Evolutionary conservation across 176 grass and related monocot genomes (phyloP), one percentile per base, ranked within the genome.

Genomic region (Eleusine coracana): DNA sequence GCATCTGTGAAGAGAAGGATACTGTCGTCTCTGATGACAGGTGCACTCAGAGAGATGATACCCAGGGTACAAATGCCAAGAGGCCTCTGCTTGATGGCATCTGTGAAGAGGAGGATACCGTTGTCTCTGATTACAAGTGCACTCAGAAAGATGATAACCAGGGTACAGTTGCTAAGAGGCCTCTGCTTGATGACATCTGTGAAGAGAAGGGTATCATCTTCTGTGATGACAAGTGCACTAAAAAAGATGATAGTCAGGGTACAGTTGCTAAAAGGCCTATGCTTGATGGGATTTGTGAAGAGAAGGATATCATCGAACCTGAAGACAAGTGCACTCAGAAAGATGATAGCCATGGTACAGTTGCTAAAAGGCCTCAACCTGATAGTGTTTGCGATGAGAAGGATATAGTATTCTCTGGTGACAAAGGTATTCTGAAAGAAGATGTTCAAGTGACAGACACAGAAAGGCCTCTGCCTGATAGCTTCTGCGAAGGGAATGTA

Each of bases 11-110:
- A 42, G 77, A 29, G 25, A 31, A 46, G 45, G 44, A 77, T 55
- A 73, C 82, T 2, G 5, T 64, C 5, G 21, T 85, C 37, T 37
- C 83, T 2, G 83, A 87, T 7, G 89, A 84, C 5, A 80, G 72
- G 41, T 71, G 71, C 28, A 78, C 52, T 12, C 31, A 90, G 70
- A 80, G 86, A 42, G 82, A 86, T 78, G 86, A 78, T 55, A 68
- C 15, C 17, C 11, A 52, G 50, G 3, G 5, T 13, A 52, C 50
- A 52, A 17, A 17, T 23, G 61, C 49, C 16, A 59, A 90, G 65
- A 64, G 38, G n/a, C 60, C 71, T 78, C 38, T 64, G 42, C 56
- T 18, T 38, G 83, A 76, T 82, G 52, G 61, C 69, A 81, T n/a
- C 50, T 51, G 51, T 0, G 20, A 44, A 44, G 77, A 29, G 20